These are phyloP conservation scores for Silene conica DNA, from an alignment of 148 eudicot species.

Conservation along the genomic window DNA sequence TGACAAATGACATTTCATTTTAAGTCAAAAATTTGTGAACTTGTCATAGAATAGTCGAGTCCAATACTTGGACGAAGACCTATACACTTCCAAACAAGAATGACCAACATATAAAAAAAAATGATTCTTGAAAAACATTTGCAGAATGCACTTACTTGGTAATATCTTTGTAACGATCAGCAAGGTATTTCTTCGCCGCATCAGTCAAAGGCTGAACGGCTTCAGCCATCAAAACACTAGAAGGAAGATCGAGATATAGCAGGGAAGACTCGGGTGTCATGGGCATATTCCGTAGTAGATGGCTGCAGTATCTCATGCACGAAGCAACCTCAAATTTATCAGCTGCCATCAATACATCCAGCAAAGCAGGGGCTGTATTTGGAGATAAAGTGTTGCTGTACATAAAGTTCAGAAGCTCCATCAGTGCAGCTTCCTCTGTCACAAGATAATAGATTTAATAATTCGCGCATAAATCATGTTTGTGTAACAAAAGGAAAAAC, in stretches of 20 bases:
- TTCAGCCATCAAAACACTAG: conserved; percentile 79
- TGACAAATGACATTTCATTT: background rate
- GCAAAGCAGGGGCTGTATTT: conserved; percentile 54
- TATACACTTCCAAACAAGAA: no score
- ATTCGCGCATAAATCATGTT: background rate
- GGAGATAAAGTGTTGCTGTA: conserved; percentile 58
- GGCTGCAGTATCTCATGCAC: conserved; percentile 74
- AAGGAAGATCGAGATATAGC: conserved; percentile 73
- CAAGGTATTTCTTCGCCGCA: conserved; percentile 73
- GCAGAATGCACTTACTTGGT: conserved; percentile 43
- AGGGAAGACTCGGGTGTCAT: conserved; percentile 82
- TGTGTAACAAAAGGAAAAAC: background rate
- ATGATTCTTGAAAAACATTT: background rate
- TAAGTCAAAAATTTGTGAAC: background rate
- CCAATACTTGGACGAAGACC: no score
- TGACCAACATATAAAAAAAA: no score
- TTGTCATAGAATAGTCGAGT: background rate
- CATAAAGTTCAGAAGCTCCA: conserved; percentile 81
- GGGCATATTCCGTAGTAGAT: conserved; percentile 50
- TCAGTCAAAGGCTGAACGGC: conserved; percentile 86
- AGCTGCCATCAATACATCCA: conserved; percentile 82
- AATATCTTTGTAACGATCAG: conserved; percentile 65
- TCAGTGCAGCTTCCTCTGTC: conserved; percentile 80
- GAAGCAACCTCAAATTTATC: conserved; percentile 91
- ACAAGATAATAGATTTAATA: conserved; percentile 9